Evolutionary conservation across 345 rosid species (phyloP).

Genomic region (Ricinus communis): DNA sequence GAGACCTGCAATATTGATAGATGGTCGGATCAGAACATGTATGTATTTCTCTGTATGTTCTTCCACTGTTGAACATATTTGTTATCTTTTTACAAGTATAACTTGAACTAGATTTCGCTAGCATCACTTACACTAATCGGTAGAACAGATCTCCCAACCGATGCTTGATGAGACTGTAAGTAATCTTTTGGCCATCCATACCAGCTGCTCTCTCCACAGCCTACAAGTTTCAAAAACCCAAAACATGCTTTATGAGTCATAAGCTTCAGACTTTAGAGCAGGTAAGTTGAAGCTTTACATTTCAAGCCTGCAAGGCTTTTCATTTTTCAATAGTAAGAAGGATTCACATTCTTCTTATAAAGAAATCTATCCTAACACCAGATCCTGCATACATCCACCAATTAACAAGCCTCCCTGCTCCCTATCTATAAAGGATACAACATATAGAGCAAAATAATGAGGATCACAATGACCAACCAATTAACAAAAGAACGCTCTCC

Average conservation of each 20-base stretch:
- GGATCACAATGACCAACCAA: too few species aligned
- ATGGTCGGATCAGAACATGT: not conserved
- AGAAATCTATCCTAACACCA: not conserved
- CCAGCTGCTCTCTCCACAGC: constrained; percentile 98
- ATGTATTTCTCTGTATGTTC: too few species aligned
- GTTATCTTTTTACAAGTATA: too few species aligned
- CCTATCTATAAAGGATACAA: not conserved
- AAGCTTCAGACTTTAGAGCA: not conserved
- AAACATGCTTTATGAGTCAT: not conserved
- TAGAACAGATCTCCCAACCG: constrained; percentile 97
- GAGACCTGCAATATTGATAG: constrained; percentile 56
- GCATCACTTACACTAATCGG: constrained; percentile 70
- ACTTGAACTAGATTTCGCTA: not conserved
- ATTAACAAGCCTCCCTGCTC: too few species aligned
- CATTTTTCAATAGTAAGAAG: not conserved
- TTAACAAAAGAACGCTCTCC: too few species aligned
- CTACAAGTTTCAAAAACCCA: constrained; percentile 37
- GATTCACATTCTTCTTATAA: not conserved
- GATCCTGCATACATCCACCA: too few species aligned
- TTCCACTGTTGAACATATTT: not conserved
- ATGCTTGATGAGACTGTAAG: constrained; percentile 87
- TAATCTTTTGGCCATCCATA: constrained; percentile 98
- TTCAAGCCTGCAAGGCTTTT: not conserved
- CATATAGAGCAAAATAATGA: too few species aligned
- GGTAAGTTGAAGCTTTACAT: not conserved